Percentiles rank a stretch among this genome's conserved stretches.
Conservation (phyloP, 1,139 yeast species). For the Casaregolazyma lundiana region DNA sequence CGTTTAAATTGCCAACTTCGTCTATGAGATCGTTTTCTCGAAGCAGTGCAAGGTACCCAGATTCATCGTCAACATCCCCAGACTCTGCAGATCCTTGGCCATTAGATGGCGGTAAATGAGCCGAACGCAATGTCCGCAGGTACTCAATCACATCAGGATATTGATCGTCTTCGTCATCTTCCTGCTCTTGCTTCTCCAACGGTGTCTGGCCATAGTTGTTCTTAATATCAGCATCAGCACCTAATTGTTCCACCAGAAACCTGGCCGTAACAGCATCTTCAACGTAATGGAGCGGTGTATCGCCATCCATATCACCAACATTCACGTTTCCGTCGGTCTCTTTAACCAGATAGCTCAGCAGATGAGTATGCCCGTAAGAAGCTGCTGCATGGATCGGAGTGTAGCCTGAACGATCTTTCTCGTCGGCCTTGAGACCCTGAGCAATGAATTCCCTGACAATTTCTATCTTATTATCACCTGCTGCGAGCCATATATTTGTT, state of each 20-base stretch:
- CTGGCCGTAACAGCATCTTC: constrained; percentile 63
- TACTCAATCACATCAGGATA: constrained; percentile 72
- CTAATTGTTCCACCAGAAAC: constrained; percentile 56
- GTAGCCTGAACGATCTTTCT: constrained; percentile 87
- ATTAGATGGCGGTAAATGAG: too few species aligned
- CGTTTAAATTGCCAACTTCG: neutral
- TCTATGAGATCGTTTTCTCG: neutral
- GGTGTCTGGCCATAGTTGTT: constrained; percentile 72
- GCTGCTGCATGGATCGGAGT: constrained; percentile 97
- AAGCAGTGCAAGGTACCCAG: constrained; percentile 11
- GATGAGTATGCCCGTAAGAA: constrained; percentile 75
- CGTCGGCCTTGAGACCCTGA: constrained; percentile 56
- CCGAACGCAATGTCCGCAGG: constrained; percentile 46
- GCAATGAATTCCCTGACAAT: constrained; percentile 54
- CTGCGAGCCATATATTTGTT: constrained; percentile 85
- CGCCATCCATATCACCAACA: constrained; percentile 83
- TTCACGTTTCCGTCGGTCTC: constrained; percentile 71
- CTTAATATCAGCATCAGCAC: constrained; percentile 58
- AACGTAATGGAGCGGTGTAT: constrained; percentile 88
- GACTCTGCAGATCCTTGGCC: too few species aligned
- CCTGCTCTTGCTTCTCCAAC: constrained; percentile 68
- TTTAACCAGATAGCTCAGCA: constrained; percentile 55
- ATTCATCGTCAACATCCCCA: too few species aligned
- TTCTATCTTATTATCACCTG: constrained; percentile 72
- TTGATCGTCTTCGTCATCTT: constrained; percentile 86